A percentile compares a stretch with the other conserved stretches of the same genome.
phyloP scores from a whole-genome alignment of 345 rosid genomes.

The Gossypium rotundifolium region DNA sequence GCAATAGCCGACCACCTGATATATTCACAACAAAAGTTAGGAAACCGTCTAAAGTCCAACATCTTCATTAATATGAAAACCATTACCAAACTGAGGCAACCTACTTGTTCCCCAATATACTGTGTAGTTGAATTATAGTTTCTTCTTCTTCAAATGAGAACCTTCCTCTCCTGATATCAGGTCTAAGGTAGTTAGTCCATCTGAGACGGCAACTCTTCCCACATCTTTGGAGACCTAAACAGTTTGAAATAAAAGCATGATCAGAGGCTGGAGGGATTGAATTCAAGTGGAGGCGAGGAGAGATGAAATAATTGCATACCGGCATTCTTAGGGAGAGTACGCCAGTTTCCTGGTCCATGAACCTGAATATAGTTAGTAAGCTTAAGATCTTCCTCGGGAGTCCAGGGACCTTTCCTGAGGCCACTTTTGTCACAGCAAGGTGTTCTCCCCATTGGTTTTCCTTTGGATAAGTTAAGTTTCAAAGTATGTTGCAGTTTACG shows the following conservation, averaged over 20 bases:
- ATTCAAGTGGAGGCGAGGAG: not conserved
- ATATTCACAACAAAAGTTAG: slow-evolving; percentile 1
- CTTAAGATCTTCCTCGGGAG: slow-evolving; percentile 67
- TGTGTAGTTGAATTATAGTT: slow-evolving; percentile 77
- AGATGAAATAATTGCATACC: slow-evolving; percentile 28
- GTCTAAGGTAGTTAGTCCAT: slow-evolving; percentile 93
- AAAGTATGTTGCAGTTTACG: not conserved
- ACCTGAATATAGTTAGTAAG: slow-evolving; percentile 49
- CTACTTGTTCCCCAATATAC: slow-evolving; percentile 91
- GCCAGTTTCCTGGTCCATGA: slow-evolving; percentile 76
- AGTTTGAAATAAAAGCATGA: not conserved
- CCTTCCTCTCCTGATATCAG: slow-evolving; percentile 91
- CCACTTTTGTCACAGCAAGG: slow-evolving; percentile 83
- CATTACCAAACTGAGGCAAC: slow-evolving; percentile 21
- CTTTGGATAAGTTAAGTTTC: not conserved
- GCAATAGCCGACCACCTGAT: slow-evolving; percentile 97
- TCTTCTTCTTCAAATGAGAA: slow-evolving; percentile 97
- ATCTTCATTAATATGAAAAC: slow-evolving; percentile 12
- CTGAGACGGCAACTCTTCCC: slow-evolving; percentile 98
- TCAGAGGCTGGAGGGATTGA: too few species aligned
- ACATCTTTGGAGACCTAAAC: slow-evolving; percentile 78
- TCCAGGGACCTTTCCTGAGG: slow-evolving; percentile 86
- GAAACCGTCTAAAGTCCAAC: not conserved
- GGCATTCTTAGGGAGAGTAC: slow-evolving; percentile 65
- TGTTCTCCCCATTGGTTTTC: slow-evolving; percentile 56